These are phyloP conservation scores for Esteya vermicola DNA, from an alignment of 2,329 filamentous ascomycete species.

Conservation along the genomic window DNA sequence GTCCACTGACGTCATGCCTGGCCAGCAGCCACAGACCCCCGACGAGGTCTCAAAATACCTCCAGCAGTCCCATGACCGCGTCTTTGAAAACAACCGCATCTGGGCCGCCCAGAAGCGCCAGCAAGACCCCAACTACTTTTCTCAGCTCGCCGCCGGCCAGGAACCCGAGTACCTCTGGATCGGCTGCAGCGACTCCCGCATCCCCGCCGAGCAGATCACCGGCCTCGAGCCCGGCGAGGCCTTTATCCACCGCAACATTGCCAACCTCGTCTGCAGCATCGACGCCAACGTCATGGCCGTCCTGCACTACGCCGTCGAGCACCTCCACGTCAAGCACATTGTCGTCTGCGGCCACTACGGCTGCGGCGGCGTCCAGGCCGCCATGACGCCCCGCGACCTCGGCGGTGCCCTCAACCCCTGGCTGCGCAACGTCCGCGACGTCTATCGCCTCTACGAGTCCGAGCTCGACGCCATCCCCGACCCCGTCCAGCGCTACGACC, in stretches of 20 bases:
- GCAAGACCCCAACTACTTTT: conserved; percentile 51
- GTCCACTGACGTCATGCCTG: too few relatives aligned
- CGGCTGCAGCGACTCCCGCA: conserved; percentile 79
- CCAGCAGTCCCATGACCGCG: conserved; percentile 47
- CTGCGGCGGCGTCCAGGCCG: conserved; percentile 29
- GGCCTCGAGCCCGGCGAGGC: conserved; percentile 77
- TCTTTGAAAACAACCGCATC: conserved; percentile 54
- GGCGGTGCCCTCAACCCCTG: conserved; percentile 61
- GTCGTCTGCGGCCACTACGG: conserved; percentile 69
- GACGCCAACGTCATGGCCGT: conserved; percentile 36
- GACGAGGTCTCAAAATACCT: conserved; percentile 43
- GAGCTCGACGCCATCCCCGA: conserved; percentile 52
- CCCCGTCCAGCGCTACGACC: conserved; percentile 46
- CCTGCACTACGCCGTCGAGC: conserved; percentile 73
- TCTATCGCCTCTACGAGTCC: conserved; percentile 55
- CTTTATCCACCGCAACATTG: conserved; percentile 92
- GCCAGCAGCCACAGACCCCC: too few relatives aligned
- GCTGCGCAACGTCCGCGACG: conserved; percentile 61
- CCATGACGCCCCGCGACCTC: conserved; percentile 56
- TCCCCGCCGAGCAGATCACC: conserved; percentile 80
- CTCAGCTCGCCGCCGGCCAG: conserved; percentile 49
- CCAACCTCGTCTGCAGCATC: conserved; percentile 68
- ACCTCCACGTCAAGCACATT: conserved; percentile 71
- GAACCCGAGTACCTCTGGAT: conserved; percentile 69
- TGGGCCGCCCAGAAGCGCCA: conserved; percentile 48